Percentiles rank a stretch among this genome's conserved stretches.
These are phyloP conservation scores for Carallia pectinifolia DNA, from an alignment of 345 rosid genomes.

Conservation along the genomic window DNA sequence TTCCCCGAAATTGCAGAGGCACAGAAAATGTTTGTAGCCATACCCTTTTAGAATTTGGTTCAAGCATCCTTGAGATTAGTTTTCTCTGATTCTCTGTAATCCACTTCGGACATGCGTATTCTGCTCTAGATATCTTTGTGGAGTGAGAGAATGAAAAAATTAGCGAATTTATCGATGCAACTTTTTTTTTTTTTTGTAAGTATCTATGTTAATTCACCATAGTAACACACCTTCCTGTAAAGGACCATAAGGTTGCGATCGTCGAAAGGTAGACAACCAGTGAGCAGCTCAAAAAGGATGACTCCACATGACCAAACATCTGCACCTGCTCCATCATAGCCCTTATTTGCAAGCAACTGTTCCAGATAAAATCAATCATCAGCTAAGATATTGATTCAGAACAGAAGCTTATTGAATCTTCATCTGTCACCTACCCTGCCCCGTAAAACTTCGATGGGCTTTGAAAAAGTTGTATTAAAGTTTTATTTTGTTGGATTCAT, in stretches of 20 bases:
- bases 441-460: no score
- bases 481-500: no score
- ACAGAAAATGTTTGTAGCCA: not conserved
- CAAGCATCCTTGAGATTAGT: slow-evolving; percentile 66
- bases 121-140: slow-evolving; percentile 62
- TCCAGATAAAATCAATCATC: slow-evolving; percentile 20
- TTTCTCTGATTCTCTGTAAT: slow-evolving; percentile 56
- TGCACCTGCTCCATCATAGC: slow-evolving; percentile 81
- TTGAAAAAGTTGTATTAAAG: no score
- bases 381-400: slow-evolving; percentile 3
- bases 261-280: slow-evolving; percentile 74
- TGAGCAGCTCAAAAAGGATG: slow-evolving; percentile 75
- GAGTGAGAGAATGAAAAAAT: not conserved
- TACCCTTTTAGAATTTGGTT: slow-evolving; percentile 67
- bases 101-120: slow-evolving; percentile 57
- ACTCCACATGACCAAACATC: slow-evolving; percentile 97
- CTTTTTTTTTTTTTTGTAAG: not conserved
- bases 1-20: not conserved
- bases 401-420: not conserved
- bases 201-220: not conserved
- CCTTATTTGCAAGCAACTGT: slow-evolving; percentile 71
- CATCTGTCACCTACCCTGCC: not conserved
- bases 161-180: slow-evolving; percentile 1
- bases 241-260: slow-evolving; percentile 65
- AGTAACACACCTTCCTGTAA: slow-evolving; percentile 59